These are phyloP conservation scores for Xylaria sp. DNA, from an alignment of 2,329 filamentous ascomycete genomes.

Conservation along the genomic window DNA sequence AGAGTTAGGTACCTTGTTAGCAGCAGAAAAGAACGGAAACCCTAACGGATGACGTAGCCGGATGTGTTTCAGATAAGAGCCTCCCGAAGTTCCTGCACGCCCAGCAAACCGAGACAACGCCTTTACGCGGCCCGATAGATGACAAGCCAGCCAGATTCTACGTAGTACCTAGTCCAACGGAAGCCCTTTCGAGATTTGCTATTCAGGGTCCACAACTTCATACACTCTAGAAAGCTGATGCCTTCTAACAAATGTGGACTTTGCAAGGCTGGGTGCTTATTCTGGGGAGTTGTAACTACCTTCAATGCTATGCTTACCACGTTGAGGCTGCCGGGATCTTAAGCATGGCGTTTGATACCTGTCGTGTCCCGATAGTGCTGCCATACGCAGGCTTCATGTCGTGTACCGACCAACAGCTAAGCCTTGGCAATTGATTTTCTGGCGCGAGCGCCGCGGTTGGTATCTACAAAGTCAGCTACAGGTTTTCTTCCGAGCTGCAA, in stretches of 20 bases:
- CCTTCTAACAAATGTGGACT: not conserved
- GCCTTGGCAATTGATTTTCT: not conserved
- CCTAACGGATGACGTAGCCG: slow-evolving; percentile 25
- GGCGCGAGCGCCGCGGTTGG: not conserved
- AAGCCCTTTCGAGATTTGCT: not conserved
- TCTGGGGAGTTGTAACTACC: not conserved
- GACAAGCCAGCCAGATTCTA: slow-evolving; percentile 7
- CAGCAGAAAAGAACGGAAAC: not conserved
- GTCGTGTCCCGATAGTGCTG: not conserved
- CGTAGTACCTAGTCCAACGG: not conserved
- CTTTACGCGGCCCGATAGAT: slow-evolving; percentile 17
- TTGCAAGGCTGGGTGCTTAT: not conserved
- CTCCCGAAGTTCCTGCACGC: slow-evolving; percentile 21
- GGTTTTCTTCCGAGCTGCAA: not conserved
- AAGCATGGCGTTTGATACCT: not conserved
- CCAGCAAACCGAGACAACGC: slow-evolving; percentile 21
- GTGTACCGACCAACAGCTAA: not conserved
- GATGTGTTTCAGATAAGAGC: slow-evolving; percentile 22
- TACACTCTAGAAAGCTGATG: too few species aligned
- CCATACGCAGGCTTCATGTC: not conserved
- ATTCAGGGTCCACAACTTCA: not conserved
- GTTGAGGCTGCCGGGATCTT: not conserved
- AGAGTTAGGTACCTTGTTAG: not conserved
- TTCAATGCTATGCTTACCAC: too few species aligned
- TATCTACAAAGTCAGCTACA: not conserved